Percentiles rank a stretch among this genome's conserved stretches.
phyloP scores from a whole-genome alignment of 164 flowering plant species.

The Annona squamosa region DNA sequence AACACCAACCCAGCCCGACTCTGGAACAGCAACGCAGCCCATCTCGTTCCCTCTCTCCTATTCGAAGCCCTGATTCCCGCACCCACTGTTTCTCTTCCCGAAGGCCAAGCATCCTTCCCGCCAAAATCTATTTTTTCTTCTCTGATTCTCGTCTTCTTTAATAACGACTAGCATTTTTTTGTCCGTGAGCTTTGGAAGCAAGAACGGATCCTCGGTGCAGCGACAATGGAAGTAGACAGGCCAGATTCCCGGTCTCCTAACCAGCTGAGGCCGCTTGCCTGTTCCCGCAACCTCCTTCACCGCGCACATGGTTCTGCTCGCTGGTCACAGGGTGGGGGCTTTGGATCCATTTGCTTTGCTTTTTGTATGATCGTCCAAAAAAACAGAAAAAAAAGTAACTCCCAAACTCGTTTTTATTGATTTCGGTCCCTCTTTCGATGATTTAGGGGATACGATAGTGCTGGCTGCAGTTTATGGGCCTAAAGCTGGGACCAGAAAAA shows the following conservation, averaged over 20 bases:
- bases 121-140: not conserved
- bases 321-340: conserved; percentile 74
- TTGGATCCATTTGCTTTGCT: not conserved
- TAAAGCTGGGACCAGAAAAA: conserved; percentile 81
- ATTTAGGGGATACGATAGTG: conserved; percentile 72
- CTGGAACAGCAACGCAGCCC: no score
- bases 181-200: not conserved
- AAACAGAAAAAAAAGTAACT: no score
- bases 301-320: conserved; percentile 96
- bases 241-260: conserved; percentile 59
- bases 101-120: not conserved
- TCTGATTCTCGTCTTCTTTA: not conserved
- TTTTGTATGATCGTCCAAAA: not conserved
- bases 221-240: conserved; percentile 39
- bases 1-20: no score
- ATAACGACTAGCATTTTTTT: not conserved
- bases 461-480: conserved; percentile 94
- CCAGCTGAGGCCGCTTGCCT: conserved; percentile 70
- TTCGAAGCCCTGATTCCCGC: not conserved
- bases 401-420: no score
- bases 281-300: conserved; percentile 60
- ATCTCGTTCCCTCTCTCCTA: not conserved
- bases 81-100: not conserved
- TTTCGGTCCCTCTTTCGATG: not conserved
- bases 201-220: not conserved